These are phyloP conservation scores for Colletotrichum neosansevieriae DNA, from an alignment of 2,329 filamentous ascomycete genomes.

Conservation along the genomic window DNA sequence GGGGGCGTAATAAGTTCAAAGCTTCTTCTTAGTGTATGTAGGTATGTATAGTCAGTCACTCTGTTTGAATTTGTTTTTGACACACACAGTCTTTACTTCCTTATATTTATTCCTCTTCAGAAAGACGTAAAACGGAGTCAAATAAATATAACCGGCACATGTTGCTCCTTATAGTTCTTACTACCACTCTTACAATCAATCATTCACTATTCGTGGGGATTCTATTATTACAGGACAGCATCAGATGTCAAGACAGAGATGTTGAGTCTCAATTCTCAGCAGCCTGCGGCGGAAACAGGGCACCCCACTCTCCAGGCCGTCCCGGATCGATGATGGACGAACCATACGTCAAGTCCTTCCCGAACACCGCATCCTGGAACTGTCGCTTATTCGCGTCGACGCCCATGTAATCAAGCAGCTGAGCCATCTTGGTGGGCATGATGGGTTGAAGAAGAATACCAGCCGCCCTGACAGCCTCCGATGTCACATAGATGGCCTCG, in stretches of 20 bases:
- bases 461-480: constrained; percentile 82
- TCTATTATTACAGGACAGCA: too few relatives aligned
- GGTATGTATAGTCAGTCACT: too few relatives aligned
- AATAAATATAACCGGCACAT: too few relatives aligned
- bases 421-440: constrained; percentile 82
- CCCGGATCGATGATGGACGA: background rate
- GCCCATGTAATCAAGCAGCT: constrained; percentile 82
- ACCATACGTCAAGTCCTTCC: constrained; percentile 79
- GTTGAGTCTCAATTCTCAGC: constrained; percentile 4
- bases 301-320: constrained; percentile 20
- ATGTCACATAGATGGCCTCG: constrained; percentile 74
- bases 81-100: too few relatives aligned
- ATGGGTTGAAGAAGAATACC: constrained; percentile 91
- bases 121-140: too few relatives aligned
- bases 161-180: too few relatives aligned
- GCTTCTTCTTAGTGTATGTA: too few relatives aligned
- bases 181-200: background rate
- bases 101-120: too few relatives aligned
- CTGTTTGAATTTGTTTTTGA: too few relatives aligned
- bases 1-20: too few relatives aligned
- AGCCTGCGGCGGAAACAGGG: constrained; percentile 32
- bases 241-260: background rate
- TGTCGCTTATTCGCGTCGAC: constrained; percentile 73
- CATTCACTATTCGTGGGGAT: background rate
- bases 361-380: constrained; percentile 71